These are phyloP conservation scores for Paramyrothecium roridum DNA, from an alignment of 2,329 filamentous ascomycete genomes.

Conservation along the genomic window DNA sequence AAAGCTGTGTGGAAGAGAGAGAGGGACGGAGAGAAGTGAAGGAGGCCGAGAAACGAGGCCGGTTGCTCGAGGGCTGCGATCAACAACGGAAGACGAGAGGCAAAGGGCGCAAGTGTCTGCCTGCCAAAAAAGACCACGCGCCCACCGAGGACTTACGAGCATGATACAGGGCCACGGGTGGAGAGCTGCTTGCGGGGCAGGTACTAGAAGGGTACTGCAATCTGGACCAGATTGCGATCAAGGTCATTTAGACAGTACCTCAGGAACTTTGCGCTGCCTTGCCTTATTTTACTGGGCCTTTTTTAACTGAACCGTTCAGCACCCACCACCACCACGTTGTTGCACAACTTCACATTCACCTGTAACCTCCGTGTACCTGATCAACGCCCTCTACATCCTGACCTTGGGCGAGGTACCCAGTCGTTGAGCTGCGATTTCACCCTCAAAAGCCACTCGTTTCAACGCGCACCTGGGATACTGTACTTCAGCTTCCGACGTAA, in stretches of 20 bases:
- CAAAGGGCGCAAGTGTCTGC: neutral
- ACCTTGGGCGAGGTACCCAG: too few species aligned
- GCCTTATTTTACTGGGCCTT: too few species aligned
- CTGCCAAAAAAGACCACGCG: neutral
- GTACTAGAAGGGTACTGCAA: neutral
- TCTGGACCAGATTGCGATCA: neutral
- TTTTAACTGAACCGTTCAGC: too few species aligned
- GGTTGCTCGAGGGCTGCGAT: neutral
- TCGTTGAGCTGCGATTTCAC: too few species aligned
- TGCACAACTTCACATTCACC: too few species aligned
- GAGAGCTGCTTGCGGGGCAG: slow-evolving; percentile 9
- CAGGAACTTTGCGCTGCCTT: too few species aligned
- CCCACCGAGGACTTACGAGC: neutral
- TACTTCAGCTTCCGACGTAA: too few species aligned
- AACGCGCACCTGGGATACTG: too few species aligned
- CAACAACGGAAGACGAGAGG: neutral
- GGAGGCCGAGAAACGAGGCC: neutral
- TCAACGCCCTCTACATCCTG: too few species aligned
- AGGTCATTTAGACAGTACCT: neutral
- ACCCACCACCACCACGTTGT: too few species aligned
- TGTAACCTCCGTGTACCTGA: too few species aligned
- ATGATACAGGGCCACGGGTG: slow-evolving; percentile 12
- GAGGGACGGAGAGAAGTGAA: neutral
- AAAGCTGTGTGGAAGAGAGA: neutral
- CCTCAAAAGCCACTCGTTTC: too few species aligned